Percentiles rank a stretch among this genome's conserved stretches.
phyloP scores from a whole-genome alignment of 768 basidiomycete species.

The Mycena polygramma region DNA sequence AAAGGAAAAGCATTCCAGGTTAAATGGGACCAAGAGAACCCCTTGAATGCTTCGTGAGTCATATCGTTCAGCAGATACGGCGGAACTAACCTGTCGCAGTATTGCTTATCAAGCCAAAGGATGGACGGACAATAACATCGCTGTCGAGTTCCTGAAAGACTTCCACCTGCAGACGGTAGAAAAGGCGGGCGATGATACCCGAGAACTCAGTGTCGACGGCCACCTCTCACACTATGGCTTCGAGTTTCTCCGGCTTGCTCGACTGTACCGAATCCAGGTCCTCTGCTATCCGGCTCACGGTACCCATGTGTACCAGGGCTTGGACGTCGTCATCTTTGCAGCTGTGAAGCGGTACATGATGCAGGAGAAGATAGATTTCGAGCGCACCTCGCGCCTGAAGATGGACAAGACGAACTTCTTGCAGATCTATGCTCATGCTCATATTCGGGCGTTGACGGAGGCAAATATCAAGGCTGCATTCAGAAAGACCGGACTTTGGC shows the following conservation, averaged over 20 bases:
- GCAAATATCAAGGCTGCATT: slow-evolving; percentile 54
- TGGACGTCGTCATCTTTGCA: slow-evolving; percentile 55
- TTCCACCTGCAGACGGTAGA: slow-evolving; percentile 54
- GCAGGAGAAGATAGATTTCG: slow-evolving; percentile 33
- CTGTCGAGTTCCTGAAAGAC: slow-evolving; percentile 51
- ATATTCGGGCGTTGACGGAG: slow-evolving; percentile 45
- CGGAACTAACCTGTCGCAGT: not conserved
- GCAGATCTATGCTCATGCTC: slow-evolving; percentile 49
- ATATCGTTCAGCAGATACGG: not conserved
- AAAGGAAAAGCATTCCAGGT: slow-evolving; percentile 30
- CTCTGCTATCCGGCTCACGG: slow-evolving; percentile 60
- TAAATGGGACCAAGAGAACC: slow-evolving; percentile 25
- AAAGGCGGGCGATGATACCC: slow-evolving; percentile 46
- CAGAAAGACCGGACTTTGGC: slow-evolving; percentile 53
- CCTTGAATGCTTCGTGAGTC: slow-evolving; percentile 14
- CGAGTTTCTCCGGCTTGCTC: slow-evolving; percentile 54
- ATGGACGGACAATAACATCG: slow-evolving; percentile 55
- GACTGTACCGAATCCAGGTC: slow-evolving; percentile 51
- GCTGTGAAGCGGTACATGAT: slow-evolving; percentile 48
- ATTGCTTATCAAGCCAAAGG: slow-evolving; percentile 43
- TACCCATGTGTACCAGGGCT: slow-evolving; percentile 60
- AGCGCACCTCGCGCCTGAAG: slow-evolving; percentile 34
- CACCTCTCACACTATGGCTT: slow-evolving; percentile 59
- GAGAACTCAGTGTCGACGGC: slow-evolving; percentile 58
- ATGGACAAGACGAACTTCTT: slow-evolving; percentile 55